Evolutionary conservation across 1,284 basidiomycete species (phyloP), one percentile per base, ranked within the genome.

Genomic region (Lignosus rhinocerotis): DNA sequence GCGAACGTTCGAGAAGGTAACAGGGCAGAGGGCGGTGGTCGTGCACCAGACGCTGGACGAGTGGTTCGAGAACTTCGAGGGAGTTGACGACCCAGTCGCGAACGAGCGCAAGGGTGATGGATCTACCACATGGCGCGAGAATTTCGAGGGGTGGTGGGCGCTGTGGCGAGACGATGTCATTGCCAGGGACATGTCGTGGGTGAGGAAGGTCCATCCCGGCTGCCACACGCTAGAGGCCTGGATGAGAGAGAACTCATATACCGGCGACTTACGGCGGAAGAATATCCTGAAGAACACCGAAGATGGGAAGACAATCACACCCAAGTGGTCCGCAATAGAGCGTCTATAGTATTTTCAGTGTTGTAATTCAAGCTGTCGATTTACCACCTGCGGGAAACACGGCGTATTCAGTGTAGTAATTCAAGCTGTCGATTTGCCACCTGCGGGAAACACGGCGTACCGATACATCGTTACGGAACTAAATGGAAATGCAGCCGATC

Each of bases 151-250:
- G 1, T 80, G 75, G 62, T 80, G 76, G 77, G 68, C 69, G 30
- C 50, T 72, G 52, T 79, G 72, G 69, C 65, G 73, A 34, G 79
- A 81, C 59, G 75, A 78, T 59, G 59, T 80, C 30, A 63, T 80
- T n/a, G 70, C 68, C 57, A 69, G 76, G 59, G 76, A 81, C 59
- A 73, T 78, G 67, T 69, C 73, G 8, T 80, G 77, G 78, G 69
- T 78, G 19, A 60, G 72, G 50, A 69, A 66, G 39, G 61, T 76
- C 5, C 73, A 80, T 62, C 76, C 79, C 10, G 46, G 58, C 6
- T 55, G 54, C 17, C 61, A 63, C 36, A 67, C 64, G 16, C 58
- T 71, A 8, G 67, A 69, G 61, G 63, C 48, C 34, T 71, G 69
- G 69, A 70, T 72, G 67, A 56, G 62, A 42, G 66, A 65, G 56